These are phyloP conservation scores for Venturia nashicola DNA, from an alignment of 2,329 filamentous ascomycete species.

Conservation along the genomic window DNA sequence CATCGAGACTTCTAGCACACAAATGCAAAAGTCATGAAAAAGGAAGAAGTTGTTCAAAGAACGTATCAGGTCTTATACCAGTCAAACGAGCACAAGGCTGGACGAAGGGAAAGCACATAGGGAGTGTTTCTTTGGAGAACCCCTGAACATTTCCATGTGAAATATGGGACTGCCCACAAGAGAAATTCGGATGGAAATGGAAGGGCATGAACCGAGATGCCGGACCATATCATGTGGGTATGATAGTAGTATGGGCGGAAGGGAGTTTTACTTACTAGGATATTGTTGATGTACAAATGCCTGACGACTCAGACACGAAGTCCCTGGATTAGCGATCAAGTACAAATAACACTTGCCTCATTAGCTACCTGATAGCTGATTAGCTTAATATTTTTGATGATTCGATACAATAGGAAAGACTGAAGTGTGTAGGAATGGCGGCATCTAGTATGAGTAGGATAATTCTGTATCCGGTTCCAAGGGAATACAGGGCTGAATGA, in stretches of 20 bases:
- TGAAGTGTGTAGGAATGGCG: neutral
- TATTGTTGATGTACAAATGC: neutral
- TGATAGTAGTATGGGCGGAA: neutral
- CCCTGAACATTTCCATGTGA: constrained; percentile 2
- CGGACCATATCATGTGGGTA: neutral
- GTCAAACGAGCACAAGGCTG: neutral
- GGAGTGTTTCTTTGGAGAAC: neutral
- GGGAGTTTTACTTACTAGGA: neutral
- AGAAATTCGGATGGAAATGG: neutral
- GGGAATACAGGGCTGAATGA: neutral
- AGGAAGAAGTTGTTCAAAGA: neutral
- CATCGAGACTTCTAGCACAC: constrained; percentile 44
- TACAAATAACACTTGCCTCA: neutral
- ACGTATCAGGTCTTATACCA: neutral
- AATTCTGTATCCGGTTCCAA: neutral
- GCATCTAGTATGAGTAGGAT: neutral
- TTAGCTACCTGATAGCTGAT: neutral
- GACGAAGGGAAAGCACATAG: constrained; percentile 7
- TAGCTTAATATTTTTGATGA: neutral
- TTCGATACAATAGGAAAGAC: neutral
- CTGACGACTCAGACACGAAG: neutral
- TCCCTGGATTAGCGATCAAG: neutral
- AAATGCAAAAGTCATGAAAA: neutral
- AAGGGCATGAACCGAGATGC: neutral
- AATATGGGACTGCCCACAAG: neutral